Evolutionary conservation across 352 stramenopile genomes (phyloP).

Genomic region (Phytophthora constricta): DNA sequence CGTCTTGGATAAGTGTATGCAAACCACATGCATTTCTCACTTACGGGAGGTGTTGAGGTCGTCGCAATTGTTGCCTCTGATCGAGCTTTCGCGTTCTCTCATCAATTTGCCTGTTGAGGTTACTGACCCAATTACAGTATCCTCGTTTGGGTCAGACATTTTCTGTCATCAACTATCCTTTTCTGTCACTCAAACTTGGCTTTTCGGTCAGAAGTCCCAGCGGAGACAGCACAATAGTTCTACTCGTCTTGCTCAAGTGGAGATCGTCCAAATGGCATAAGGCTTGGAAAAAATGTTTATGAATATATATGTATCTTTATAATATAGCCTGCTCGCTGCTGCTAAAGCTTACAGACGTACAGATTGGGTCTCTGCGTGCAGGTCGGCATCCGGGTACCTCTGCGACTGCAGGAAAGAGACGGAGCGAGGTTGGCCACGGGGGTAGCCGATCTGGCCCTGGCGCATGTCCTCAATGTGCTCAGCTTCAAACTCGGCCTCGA

Average conservation of each 20-base stretch:
- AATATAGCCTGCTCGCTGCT: conserved; percentile 1
- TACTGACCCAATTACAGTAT: no score
- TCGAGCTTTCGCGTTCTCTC: no score
- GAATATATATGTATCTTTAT: neutral
- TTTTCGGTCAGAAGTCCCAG: no score
- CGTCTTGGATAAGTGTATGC: no score
- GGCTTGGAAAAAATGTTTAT: neutral
- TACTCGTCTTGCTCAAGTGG: neutral
- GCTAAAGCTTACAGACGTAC: conserved; percentile 40
- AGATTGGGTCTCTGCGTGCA: conserved; percentile 70
- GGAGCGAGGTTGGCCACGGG: conserved; percentile 61
- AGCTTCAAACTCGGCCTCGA: conserved; percentile 61
- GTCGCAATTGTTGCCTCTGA: no score
- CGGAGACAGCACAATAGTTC: neutral
- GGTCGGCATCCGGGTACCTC: conserved; percentile 70
- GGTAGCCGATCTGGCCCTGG: conserved; percentile 58
- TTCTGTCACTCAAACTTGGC: no score
- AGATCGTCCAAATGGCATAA: neutral
- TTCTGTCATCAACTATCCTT: no score
- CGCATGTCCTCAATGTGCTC: conserved; percentile 50
- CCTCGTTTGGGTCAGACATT: no score
- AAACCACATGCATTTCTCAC: no score
- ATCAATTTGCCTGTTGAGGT: no score
- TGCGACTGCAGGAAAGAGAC: conserved; percentile 78
- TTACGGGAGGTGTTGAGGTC: no score